Conservation (phyloP, 768 basidiomycete species). For the Pisolithus orientalis region DNA sequence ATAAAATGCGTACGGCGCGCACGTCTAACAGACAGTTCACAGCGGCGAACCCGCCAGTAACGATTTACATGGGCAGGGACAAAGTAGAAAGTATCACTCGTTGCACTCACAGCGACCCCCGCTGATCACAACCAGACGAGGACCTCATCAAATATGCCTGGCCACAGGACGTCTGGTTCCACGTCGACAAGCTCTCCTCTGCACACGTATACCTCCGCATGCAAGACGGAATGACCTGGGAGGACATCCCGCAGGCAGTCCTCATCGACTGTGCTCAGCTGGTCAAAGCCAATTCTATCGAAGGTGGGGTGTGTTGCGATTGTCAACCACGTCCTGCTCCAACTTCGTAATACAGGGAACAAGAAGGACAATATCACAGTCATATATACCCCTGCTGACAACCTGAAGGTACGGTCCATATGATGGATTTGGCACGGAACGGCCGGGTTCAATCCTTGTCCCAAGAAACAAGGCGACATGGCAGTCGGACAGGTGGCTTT, state of each 20-base stretch:
- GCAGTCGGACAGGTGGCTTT: conserved; percentile 95
- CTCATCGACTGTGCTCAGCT: conserved; percentile 87
- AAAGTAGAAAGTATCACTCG: conserved; percentile 77
- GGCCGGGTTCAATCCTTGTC: background rate
- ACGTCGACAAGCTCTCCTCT: conserved; percentile 96
- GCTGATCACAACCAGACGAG: conserved; percentile 60
- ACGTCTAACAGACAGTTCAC: conserved; percentile 2
- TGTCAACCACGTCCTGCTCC: background rate
- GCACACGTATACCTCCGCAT: conserved; percentile 97
- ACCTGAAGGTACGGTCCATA: conserved; percentile 65
- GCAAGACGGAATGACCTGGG: conserved; percentile 78
- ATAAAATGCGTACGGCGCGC: background rate
- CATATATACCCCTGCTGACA: conserved; percentile 90
- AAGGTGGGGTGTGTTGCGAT: conserved; percentile 40
- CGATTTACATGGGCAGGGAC: conserved; percentile 93
- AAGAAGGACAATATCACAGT: conserved; percentile 92
- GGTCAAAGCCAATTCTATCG: conserved; percentile 96
- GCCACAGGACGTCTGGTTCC: conserved; percentile 90
- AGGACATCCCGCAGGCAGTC: conserved; percentile 73
- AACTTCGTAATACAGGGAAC: conserved; percentile 54
- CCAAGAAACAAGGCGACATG: conserved; percentile 96
- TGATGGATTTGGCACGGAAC: background rate
- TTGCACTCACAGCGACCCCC: conserved; percentile 2
- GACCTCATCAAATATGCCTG: conserved; percentile 90
- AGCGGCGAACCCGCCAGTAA: conserved; percentile 61